phyloP scores from a whole-genome alignment of 202 grass and related monocot species.

The Elaeis oleifera region DNA sequence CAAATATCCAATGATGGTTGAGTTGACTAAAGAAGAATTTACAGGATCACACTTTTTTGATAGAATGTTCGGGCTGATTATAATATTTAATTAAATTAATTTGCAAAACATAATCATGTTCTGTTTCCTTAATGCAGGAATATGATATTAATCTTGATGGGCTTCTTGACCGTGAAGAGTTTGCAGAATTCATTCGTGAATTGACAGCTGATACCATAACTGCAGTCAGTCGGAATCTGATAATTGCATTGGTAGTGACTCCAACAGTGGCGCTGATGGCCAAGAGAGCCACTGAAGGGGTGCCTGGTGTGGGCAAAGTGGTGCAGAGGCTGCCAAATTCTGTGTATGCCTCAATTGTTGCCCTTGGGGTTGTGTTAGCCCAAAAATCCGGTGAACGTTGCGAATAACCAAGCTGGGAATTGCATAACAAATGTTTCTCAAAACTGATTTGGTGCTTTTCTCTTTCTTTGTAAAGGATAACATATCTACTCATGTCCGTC shows the following conservation, averaged over 20 bases:
- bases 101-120: not conserved
- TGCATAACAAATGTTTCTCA: not conserved
- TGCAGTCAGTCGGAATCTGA: slow-evolving; percentile 55
- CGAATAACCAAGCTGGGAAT: slow-evolving; percentile 19
- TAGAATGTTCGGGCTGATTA: no score
- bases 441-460: no score
- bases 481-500: no score
- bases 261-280: slow-evolving; percentile 60
- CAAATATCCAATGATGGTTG: no score
- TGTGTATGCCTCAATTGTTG: slow-evolving; percentile 65
- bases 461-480: no score
- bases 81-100: not conserved
- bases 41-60: no score
- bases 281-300: slow-evolving; percentile 75
- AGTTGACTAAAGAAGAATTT: no score
- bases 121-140: slow-evolving; percentile 35
- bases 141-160: slow-evolving; percentile 74
- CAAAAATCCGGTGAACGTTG: slow-evolving; percentile 60
- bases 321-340: slow-evolving; percentile 70
- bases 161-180: slow-evolving; percentile 80
- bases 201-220: slow-evolving; percentile 62
- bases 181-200: slow-evolving; percentile 76
- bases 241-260: slow-evolving; percentile 56
- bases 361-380: slow-evolving; percentile 57
- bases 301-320: slow-evolving; percentile 65